Conservation (phyloP, 2,329 filamentous ascomycete genomes). For the Knufia petricola region DNA sequence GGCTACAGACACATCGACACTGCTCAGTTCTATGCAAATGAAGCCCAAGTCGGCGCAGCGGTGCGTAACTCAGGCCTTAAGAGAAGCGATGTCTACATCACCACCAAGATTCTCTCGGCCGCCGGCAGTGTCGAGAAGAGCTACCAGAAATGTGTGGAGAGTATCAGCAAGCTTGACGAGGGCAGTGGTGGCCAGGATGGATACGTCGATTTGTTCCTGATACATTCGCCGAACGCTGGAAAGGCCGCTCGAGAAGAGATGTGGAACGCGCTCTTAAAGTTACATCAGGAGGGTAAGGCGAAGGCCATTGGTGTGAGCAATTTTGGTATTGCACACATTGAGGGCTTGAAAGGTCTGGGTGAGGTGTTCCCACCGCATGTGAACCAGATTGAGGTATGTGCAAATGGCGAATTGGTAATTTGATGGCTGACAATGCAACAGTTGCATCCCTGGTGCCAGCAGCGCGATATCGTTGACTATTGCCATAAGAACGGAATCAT, state of each 20-base stretch:
- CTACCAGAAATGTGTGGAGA: conserved; percentile 51
- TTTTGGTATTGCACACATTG: conserved; percentile 57
- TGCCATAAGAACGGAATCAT: conserved; percentile 43
- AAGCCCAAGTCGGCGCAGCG: conserved; percentile 56
- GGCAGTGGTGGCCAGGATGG: conserved; percentile 35
- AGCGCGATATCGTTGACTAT: conserved; percentile 49
- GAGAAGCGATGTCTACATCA: conserved; percentile 56
- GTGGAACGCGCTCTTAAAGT: conserved; percentile 57
- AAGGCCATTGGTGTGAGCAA: conserved; percentile 65
- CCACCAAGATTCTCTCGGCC: conserved; percentile 56
- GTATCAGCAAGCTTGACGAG: conserved; percentile 52
- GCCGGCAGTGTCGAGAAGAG: conserved; percentile 47
- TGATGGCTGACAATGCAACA: conserved; percentile 30
- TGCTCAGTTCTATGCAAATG: conserved; percentile 62
- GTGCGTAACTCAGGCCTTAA: conserved; percentile 47
- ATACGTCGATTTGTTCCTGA: conserved; percentile 62
- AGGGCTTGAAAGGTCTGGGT: conserved; percentile 59
- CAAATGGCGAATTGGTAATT: conserved; percentile 22
- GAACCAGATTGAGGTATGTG: conserved; percentile 61
- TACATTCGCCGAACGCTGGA: conserved; percentile 55
- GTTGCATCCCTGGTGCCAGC: conserved; percentile 65
- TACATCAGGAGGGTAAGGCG: conserved; percentile 50
- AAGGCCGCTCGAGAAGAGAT: conserved; percentile 48
- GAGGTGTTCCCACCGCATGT: conserved; percentile 59
- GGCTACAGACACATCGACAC: conserved; percentile 51